Conservation (phyloP, 306 rosid genomes). For the Castanea sativa region DNA sequence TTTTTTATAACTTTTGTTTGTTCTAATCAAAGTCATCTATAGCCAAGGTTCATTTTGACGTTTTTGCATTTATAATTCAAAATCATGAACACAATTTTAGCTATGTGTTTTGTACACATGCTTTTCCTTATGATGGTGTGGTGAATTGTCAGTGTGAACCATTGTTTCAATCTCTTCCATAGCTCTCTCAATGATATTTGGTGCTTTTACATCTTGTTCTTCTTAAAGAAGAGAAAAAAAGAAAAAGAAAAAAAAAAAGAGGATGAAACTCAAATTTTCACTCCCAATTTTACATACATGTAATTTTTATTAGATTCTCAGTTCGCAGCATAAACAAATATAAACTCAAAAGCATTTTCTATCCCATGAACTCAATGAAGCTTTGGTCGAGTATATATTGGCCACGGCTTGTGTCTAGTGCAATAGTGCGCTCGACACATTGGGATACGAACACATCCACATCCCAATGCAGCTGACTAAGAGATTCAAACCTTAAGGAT, state of each 20-base stretch:
- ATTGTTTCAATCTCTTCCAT: constrained; percentile 65
- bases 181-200: constrained; percentile 54
- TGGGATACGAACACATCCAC: no score
- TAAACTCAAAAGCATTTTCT: background rate
- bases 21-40: no score
- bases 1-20: no score
- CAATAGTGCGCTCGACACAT: no score
- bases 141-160: constrained; percentile 37
- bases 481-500: background rate
- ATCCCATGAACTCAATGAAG: background rate
- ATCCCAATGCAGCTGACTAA: background rate
- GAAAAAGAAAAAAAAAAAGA: background rate
- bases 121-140: constrained; percentile 59
- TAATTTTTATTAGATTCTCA: background rate
- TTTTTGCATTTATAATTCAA: no score
- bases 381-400: background rate
- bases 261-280: background rate
- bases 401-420: no score
- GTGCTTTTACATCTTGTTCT: constrained; percentile 47
- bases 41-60: no score
- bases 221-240: constrained; percentile 1
- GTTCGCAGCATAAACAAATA: background rate
- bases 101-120: no score
- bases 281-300: background rate
- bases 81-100: no score